Percentiles rank a stretch among this genome's conserved stretches.
These are phyloP conservation scores for Quercus lobata DNA, from an alignment of 331 rosid genomes.

Conservation along the genomic window DNA sequence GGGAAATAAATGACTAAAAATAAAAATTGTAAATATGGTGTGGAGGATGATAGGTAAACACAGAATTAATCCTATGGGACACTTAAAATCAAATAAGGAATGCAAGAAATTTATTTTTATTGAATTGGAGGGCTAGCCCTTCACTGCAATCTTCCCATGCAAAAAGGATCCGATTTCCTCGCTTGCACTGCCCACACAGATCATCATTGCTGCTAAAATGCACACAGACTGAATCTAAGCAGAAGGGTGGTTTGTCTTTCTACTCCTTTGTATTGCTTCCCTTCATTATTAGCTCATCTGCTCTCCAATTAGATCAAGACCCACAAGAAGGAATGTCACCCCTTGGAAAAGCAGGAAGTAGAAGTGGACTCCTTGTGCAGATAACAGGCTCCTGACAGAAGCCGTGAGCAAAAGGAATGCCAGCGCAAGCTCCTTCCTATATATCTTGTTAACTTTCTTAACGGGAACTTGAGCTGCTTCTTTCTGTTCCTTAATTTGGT, in stretches of 20 bases:
- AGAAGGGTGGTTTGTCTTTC: conserved; percentile 12
- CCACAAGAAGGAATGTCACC: conserved; percentile 87
- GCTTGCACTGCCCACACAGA: conserved; percentile 15
- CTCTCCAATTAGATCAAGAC: conserved; percentile 94
- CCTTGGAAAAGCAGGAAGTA: conserved; percentile 97
- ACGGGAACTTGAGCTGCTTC: conserved; percentile 36
- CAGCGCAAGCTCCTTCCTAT: conserved; percentile 73
- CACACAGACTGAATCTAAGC: background rate
- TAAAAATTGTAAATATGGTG: conserved; percentile 21
- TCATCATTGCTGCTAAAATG: conserved; percentile 18
- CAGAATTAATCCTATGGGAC: conserved; percentile 19
- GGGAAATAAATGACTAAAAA: conserved; percentile 20
- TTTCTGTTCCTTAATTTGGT: conserved; percentile 45
- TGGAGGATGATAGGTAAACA: conserved; percentile 20
- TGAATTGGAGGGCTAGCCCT: conserved; percentile 18
- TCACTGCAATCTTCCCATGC: conserved; percentile 19
- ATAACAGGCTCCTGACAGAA: conserved; percentile 74
- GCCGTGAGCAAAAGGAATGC: conserved; percentile 91
- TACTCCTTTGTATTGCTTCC: background rate
- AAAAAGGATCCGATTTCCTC: conserved; percentile 13
- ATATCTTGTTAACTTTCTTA: conserved; percentile 78
- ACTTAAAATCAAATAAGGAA: conserved; percentile 17
- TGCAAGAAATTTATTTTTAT: conserved; percentile 7
- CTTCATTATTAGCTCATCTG: conserved; percentile 65
- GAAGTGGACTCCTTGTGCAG: conserved; percentile 95